Conservation (phyloP, 2,329 filamentous ascomycete species). For the Ophiostoma triangulosporum region DNA sequence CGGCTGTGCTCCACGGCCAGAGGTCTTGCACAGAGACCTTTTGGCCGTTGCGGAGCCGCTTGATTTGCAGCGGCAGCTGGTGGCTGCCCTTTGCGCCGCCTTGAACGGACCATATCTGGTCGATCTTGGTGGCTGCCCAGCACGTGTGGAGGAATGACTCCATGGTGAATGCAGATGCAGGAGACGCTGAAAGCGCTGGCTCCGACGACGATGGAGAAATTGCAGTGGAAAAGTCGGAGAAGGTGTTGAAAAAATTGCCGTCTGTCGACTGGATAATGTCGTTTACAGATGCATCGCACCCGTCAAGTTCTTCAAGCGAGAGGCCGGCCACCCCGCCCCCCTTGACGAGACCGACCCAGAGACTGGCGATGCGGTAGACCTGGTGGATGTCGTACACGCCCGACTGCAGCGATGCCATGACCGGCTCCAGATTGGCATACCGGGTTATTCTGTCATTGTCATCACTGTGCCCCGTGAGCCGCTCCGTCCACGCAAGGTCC, state of each 20-base stretch:
- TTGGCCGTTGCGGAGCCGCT: background rate
- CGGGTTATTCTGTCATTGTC: background rate
- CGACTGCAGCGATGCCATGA: background rate
- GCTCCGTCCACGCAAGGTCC: background rate
- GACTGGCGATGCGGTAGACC: constrained; percentile 20
- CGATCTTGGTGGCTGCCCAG: constrained; percentile 16
- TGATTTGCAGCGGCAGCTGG: constrained; percentile 15
- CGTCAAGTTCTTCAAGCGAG: background rate
- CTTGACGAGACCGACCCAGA: constrained; percentile 15
- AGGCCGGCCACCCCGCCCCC: background rate
- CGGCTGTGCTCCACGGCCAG: background rate
- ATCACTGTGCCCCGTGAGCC: too few relatives aligned
- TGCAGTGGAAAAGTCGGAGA: background rate
- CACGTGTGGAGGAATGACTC: constrained; percentile 16
- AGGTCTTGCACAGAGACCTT: background rate
- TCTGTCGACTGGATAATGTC: too few relatives aligned
- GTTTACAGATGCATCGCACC: background rate
- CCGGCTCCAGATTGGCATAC: background rate
- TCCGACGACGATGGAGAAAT: background rate
- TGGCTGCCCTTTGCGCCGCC: constrained; percentile 17
- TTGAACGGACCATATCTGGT: constrained; percentile 17
- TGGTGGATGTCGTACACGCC: constrained; percentile 21
- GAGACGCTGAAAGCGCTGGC: background rate
- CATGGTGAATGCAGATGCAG: background rate
- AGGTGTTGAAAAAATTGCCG: background rate